A percentile compares a stretch with the other conserved stretches of the same genome.
These are phyloP conservation scores for Pseudocercospora fijiensis DNA, from an alignment of 2,329 filamentous ascomycete species.

Conservation along the genomic window DNA sequence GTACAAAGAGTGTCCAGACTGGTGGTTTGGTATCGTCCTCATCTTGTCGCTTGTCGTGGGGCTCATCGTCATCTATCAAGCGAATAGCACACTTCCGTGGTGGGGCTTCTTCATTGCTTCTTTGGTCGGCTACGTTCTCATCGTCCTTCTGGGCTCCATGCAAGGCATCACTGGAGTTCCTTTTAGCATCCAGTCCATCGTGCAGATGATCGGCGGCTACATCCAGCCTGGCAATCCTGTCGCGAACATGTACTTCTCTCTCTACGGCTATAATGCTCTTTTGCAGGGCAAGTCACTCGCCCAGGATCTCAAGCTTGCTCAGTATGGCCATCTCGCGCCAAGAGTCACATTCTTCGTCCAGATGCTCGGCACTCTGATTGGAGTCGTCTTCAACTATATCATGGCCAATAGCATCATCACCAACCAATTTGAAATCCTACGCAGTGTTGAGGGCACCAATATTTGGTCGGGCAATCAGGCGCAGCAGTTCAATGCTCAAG, in stretches of 20 bases:
- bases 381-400: constrained; percentile 75
- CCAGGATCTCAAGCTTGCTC: constrained; percentile 79
- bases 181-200: constrained; percentile 45
- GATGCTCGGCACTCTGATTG: constrained; percentile 74
- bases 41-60: constrained; percentile 14
- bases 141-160: constrained; percentile 86
- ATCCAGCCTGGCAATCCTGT: constrained; percentile 83
- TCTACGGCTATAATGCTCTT: constrained; percentile 52
- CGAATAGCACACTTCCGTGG: constrained; percentile 77
- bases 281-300: constrained; percentile 80
- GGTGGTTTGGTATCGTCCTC: constrained; percentile 33
- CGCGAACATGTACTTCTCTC: constrained; percentile 82
- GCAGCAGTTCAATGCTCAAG: constrained; percentile 47
- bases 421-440: constrained; percentile 48
- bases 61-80: constrained; percentile 45
- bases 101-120: constrained; percentile 74
- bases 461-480: constrained; percentile 52
- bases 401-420: constrained; percentile 49
- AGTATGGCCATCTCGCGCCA: constrained; percentile 85
- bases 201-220: constrained; percentile 76
- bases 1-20: constrained; percentile 36
- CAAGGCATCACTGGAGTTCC: constrained; percentile 78
- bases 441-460: constrained; percentile 51
- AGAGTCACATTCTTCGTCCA: constrained; percentile 72
- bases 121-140: constrained; percentile 72